Percentiles rank a stretch among this genome's conserved stretches.
Evolutionary conservation across 306 rosid genomes (phyloP).

Genomic region (Chamaecrista fasciculata): DNA sequence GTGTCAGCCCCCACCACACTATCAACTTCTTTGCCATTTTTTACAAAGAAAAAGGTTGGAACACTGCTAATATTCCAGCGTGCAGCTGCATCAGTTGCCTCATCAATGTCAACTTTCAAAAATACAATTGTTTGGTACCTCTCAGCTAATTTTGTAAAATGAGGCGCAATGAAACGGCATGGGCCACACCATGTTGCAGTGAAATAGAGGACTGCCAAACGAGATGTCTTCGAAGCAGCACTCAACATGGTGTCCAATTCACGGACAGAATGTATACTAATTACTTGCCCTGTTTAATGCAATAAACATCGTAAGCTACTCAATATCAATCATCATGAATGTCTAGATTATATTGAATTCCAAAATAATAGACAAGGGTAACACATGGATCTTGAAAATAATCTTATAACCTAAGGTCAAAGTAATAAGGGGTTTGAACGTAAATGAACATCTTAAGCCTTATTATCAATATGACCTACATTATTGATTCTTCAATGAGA

Average conservation of each 20-base stretch:
- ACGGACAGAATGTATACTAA: conserved; percentile 50
- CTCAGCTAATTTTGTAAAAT: conserved; percentile 69
- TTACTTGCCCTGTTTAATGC: conserved; percentile 61
- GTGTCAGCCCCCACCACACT: conserved; percentile 68
- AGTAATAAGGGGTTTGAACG: background rate
- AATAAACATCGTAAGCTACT: conserved; percentile 10
- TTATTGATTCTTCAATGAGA: background rate
- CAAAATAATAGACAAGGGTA: background rate
- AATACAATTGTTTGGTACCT: conserved; percentile 65
- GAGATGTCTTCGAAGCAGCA: conserved; percentile 69
- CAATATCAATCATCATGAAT: conserved; percentile 10
- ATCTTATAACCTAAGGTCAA: background rate
- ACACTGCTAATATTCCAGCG: conserved; percentile 71
- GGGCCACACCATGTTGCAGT: conserved; percentile 98
- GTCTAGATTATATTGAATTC: conserved; percentile 3
- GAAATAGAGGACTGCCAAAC: conserved; percentile 69
- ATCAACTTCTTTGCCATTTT: conserved; percentile 65
- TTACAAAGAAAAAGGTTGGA: conserved; percentile 71
- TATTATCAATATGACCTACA: background rate
- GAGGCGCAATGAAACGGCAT: conserved; percentile 71
- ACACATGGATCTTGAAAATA: conserved; percentile 13
- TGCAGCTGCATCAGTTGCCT: conserved; percentile 67
- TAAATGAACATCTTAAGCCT: background rate
- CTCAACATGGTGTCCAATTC: conserved; percentile 60
- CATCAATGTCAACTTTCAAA: conserved; percentile 73